Evolutionary conservation across 2,329 filamentous ascomycete genomes (phyloP).

Genomic region (Sporothrix pseudoabietina): DNA sequence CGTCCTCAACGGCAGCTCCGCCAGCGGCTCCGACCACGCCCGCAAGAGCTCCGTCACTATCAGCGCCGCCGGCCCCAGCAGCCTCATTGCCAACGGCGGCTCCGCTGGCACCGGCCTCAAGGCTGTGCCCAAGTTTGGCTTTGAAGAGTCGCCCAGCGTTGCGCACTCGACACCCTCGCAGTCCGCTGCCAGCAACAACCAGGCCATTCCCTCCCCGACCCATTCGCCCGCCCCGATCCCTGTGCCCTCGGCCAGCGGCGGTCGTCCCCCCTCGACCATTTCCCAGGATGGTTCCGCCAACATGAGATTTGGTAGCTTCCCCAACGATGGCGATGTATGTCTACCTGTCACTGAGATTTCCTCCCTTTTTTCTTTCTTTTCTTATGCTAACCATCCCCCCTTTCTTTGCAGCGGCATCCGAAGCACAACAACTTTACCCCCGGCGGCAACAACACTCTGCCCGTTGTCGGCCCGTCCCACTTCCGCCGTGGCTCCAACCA

Average conservation of each 20-base stretch:
- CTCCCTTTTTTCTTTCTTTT: conserved; percentile 3
- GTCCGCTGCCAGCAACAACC: conserved; percentile 63
- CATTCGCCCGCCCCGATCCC: conserved; percentile 93
- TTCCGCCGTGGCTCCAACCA: conserved; percentile 84
- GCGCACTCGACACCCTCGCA: conserved; percentile 68
- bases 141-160: conserved; percentile 65
- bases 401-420: conserved; percentile 61
- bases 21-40: conserved; percentile 63
- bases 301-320: conserved; percentile 82
- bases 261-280: conserved; percentile 78
- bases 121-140: conserved; percentile 77
- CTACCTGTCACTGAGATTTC: background rate
- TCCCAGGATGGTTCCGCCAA: conserved; percentile 66
- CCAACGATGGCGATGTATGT: conserved; percentile 77
- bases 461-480: conserved; percentile 59
- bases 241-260: conserved; percentile 79
- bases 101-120: conserved; percentile 57
- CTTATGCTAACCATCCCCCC: conserved; percentile 33
- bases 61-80: conserved; percentile 76
- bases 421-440: conserved; percentile 58
- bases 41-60: conserved; percentile 92
- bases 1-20: conserved; percentile 68
- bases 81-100: conserved; percentile 76
- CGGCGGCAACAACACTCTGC: conserved; percentile 51
- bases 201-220: conserved; percentile 78